These are phyloP conservation scores for Handroanthus guayacan DNA, from an alignment of 257 asterid species.

Conservation along the genomic window DNA sequence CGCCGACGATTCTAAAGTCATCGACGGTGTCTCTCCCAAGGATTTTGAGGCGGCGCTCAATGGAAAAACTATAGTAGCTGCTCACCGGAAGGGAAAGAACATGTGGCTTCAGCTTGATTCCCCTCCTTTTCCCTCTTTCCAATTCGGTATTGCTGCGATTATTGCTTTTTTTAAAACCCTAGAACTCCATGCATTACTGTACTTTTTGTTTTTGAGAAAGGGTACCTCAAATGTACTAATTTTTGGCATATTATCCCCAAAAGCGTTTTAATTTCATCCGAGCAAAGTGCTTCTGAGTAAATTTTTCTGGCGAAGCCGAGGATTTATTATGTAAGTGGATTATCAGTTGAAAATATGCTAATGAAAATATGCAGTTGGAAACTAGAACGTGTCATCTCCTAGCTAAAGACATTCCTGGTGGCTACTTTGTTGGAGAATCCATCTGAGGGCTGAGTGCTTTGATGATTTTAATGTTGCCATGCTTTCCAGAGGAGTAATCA, in stretches of 20 bases:
- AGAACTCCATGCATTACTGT: constrained; percentile 11
- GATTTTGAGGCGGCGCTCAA: constrained; percentile 80
- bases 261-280: not conserved
- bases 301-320: no score
- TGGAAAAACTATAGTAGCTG: constrained; percentile 86
- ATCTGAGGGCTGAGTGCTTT: constrained; percentile 13
- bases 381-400: no score
- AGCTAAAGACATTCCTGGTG: no score
- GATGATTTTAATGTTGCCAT: not conserved
- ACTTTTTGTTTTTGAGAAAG: not conserved
- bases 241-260: no score
- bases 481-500: constrained; percentile 19
- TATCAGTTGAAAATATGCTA: no score
- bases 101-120: constrained; percentile 97
- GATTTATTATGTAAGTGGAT: no score
- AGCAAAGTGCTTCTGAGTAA: no score
- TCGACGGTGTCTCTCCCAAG: constrained; percentile 72
- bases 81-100: constrained; percentile 95
- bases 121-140: constrained; percentile 95
- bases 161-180: constrained; percentile 37
- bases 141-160: constrained; percentile 66
- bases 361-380: no score
- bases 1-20: constrained; percentile 85
- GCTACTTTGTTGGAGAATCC: no score
- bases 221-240: not conserved